Percentiles rank a stretch among this genome's conserved stretches.
Evolutionary conservation across 495 filamentous ascomycete species (phyloP).

Genomic region (Letharia lupina): DNA sequence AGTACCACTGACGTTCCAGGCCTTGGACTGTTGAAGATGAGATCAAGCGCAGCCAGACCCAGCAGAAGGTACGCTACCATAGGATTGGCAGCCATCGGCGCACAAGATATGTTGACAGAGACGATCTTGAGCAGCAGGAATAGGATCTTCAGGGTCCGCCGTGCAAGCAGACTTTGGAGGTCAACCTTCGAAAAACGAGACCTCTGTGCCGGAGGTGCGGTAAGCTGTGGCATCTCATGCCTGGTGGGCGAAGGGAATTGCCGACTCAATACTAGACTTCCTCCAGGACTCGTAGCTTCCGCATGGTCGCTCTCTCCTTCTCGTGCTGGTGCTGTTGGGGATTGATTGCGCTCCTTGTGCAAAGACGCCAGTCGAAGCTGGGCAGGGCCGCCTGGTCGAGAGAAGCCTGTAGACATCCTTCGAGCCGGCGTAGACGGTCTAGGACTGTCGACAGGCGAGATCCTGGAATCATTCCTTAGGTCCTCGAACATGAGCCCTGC

Average conservation of each 20-base stretch:
- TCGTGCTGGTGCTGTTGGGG: conserved; percentile 10
- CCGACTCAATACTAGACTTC: conserved; percentile 28
- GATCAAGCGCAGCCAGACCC: conserved; percentile 47
- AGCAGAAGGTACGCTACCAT: conserved; percentile 56
- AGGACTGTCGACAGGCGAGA: conserved; percentile 50
- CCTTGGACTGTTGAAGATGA: conserved; percentile 18
- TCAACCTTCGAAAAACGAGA: conserved; percentile 1
- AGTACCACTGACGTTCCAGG: conserved; percentile 13
- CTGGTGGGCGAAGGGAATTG: conserved; percentile 27
- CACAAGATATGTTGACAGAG: conserved; percentile 50
- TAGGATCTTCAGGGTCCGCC: conserved; percentile 24
- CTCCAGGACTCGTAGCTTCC: conserved; percentile 27
- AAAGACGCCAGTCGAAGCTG: conserved; percentile 20
- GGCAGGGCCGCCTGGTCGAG: conserved; percentile 20
- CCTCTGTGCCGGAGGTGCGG: conserved; percentile 26
- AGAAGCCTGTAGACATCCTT: conserved; percentile 29
- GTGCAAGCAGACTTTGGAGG: conserved; percentile 2
- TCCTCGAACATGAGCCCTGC: conserved; percentile 45
- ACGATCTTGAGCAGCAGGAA: conserved; percentile 51
- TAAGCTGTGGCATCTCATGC: conserved; percentile 9
- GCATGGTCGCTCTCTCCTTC: conserved; percentile 6
- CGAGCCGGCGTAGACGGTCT: conserved; percentile 24
- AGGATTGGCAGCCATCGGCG: conserved; percentile 50
- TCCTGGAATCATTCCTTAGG: conserved; percentile 47
- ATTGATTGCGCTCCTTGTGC: conserved; percentile 14